Conservation (phyloP, 768 basidiomycete genomes). For the Favolaschia claudopus region DNA sequence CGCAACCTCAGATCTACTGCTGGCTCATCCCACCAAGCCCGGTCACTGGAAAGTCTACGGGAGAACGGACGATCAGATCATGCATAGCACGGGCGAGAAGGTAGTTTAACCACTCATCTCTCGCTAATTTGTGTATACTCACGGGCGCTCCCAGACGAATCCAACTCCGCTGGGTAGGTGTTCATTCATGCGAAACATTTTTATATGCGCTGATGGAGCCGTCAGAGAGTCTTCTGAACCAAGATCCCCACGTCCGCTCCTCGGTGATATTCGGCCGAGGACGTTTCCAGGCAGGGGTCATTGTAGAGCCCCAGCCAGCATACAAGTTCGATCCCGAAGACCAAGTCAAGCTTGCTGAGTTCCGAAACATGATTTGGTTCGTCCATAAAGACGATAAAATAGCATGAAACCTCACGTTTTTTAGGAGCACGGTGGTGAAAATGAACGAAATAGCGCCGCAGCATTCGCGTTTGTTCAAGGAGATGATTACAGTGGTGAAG, state of each 20-base stretch:
- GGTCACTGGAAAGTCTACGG: too few relatives aligned
- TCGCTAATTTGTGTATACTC: too few relatives aligned
- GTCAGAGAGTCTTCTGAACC: conserved; percentile 38
- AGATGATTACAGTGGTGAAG: conserved; percentile 51
- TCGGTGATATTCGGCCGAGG: conserved; percentile 52
- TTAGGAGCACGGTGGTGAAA: conserved; percentile 48
- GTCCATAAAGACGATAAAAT: background rate
- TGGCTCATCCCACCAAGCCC: too few relatives aligned
- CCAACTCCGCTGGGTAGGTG: too few relatives aligned
- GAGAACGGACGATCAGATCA: too few relatives aligned
- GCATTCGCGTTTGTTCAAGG: conserved; percentile 55
- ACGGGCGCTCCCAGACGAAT: too few relatives aligned
- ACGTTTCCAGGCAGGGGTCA: conserved; percentile 46
- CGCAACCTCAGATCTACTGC: too few relatives aligned
- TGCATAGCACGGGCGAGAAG: too few relatives aligned
- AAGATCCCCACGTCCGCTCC: conserved; percentile 40
- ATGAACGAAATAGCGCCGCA: conserved; percentile 48
- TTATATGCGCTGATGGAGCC: too few relatives aligned
- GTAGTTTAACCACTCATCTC: too few relatives aligned
- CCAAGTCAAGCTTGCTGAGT: conserved; percentile 35
- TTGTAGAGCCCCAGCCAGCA: conserved; percentile 44
- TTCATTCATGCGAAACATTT: too few relatives aligned
- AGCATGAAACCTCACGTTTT: background rate
- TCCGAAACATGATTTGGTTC: conserved; percentile 45
- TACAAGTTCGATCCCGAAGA: conserved; percentile 41